These are phyloP conservation scores for Quercus agrifolia DNA, from an alignment of 306 rosid species.

Conservation along the genomic window DNA sequence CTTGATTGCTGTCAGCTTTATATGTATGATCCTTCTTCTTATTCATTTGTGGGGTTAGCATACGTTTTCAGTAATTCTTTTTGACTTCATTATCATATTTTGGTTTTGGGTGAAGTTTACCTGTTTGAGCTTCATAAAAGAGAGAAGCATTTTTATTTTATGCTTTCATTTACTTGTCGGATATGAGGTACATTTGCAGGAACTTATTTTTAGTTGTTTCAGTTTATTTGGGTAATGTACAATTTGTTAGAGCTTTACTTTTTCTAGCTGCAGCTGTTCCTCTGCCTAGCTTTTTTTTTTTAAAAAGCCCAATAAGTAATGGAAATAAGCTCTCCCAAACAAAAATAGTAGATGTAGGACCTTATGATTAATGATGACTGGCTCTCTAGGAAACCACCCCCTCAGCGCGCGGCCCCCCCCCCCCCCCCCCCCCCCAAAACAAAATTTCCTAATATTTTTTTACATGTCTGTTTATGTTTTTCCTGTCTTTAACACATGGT, in stretches of 20 bases:
- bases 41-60: neutral
- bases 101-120: neutral
- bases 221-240: no score
- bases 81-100: neutral
- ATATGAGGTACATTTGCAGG: neutral
- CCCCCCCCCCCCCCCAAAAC: no score
- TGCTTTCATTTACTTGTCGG: neutral
- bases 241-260: no score
- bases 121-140: neutral
- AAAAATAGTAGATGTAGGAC: neutral
- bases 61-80: neutral
- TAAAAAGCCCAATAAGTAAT: no score
- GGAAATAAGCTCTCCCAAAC: no score
- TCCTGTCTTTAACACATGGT: neutral
- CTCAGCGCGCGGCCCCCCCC: accelerated
- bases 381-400: neutral
- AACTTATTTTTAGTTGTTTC: no score
- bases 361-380: neutral
- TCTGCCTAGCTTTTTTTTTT: no score
- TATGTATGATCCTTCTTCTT: neutral
- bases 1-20: neutral
- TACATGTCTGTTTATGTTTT: neutral
- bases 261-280: no score
- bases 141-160: neutral
- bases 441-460: neutral